Evolutionary conservation across 768 basidiomycete species (phyloP), one percentile per base, ranked within the genome.

Genomic region (Lactarius psammicola): DNA sequence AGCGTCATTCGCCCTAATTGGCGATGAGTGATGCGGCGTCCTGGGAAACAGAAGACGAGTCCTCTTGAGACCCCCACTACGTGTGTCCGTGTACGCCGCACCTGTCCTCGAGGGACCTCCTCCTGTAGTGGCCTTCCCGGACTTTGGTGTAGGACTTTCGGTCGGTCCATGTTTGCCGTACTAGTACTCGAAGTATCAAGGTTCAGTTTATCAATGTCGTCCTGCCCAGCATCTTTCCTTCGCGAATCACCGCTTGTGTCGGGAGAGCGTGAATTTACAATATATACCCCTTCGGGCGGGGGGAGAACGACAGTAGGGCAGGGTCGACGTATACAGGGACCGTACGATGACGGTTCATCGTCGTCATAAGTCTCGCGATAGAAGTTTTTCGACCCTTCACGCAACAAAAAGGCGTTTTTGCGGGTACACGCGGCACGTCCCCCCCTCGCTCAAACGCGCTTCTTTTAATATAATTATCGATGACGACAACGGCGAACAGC

Each of bases 361-460:
- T 65, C 65, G 65, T 66, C 65, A 66, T 66, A 66, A 62, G 65
- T 66, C 65, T 57, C 18, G 36, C 56, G 46, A 66, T 57, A 40
- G 65, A 66, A 62, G 56, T 17, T 18, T 2, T 18, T 55, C 31
- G 30, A 1, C 30, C n/a, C 30, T 17, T 53, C 26, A 55, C 54
- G 54, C 30, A 55, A 20, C 30, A 55, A 54, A 55, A 55, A 33
- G 54, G 54, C 30, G 13, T 61, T 61, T 55, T 38, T 51, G n/a
- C 49, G 49, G 49, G 23, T 13, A 26, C 49, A 31, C 53, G 40
- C 44, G 55, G 54, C 59, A 56, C 60, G 55, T 57, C 49, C 49
- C 49, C 38, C 30, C 56, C 49, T 34, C n/a, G 38, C 38, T 4
- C 11, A 38, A 4, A 30, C 18, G 17, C 30, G 57, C 63, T 67